Evolutionary conservation across 2,329 filamentous ascomycete genomes (phyloP), one percentile per base, ranked within the genome.

Genomic region (Fusarium lyarnte): DNA sequence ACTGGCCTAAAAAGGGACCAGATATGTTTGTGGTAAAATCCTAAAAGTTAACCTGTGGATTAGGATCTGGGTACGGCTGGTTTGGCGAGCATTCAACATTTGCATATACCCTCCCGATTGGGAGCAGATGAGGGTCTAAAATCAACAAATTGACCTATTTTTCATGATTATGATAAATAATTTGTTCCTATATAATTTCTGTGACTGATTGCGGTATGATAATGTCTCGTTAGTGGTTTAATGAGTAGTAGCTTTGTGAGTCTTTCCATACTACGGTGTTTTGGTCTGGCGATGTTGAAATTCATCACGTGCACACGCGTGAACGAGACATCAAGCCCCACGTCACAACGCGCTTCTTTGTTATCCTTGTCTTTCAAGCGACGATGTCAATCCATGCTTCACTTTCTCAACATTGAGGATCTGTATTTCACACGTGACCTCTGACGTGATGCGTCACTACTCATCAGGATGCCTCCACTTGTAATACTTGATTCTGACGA

Each of bases 61-160:
- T 74, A 76, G 79, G 77, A 75, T 69, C 69, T 76, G 75, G 78
- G 73, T 69, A 69, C 66, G 75, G 74, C 72, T 71, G 77, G 76
- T 72, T 75, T 69, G 79, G 79, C 81, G 80, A 77, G 76, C 79
- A 82, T 82, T 82, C 81, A 82, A 82, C 81, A 82, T 81, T 80
- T 79, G 79, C 80, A 79, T 79, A 79, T 78, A 78, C 75, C 68
- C 78, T 79, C 77, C 78, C 74, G 62, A 70, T 81, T 80, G 73
- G 78, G 77, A 76, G 77, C 63, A 72, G 70, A 72, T 63, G 68
- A 66, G 70, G 73, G 75, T 78, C 71, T 76, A 76, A 70, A 73
- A 76, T 78, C 76, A 76, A 77, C 74, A 78, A 74, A 78, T 74
- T 76, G 76, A 72, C 73, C 74, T 62, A 63, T 70, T 74, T 76